phyloP scores from a whole-genome alignment of 2,329 filamentous ascomycete genomes.

The Leptoxyphium fumago region DNA sequence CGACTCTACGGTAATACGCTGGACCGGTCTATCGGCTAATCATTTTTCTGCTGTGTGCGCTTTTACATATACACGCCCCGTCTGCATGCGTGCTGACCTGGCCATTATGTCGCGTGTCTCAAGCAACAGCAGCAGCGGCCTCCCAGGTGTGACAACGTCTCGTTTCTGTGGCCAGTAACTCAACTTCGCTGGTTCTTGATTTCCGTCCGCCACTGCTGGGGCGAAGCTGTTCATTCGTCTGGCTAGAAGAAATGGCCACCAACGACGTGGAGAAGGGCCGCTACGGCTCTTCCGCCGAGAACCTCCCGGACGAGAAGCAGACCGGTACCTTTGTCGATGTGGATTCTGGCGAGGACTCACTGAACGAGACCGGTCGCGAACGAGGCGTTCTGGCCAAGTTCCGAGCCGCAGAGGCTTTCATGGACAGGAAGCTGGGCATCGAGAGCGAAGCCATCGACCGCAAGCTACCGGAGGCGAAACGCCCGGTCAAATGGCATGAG shows the following conservation, averaged over 20 bases:
- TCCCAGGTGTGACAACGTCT: too few relatives aligned
- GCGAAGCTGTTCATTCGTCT: too few relatives aligned
- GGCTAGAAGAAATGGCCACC: background rate
- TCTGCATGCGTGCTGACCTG: too few relatives aligned
- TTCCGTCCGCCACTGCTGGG: too few relatives aligned
- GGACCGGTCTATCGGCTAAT: too few relatives aligned
- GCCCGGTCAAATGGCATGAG: constrained; percentile 25
- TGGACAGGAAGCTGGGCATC: constrained; percentile 32
- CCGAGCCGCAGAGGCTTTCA: constrained; percentile 24
- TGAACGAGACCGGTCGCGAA: constrained; percentile 5
- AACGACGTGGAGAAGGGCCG: background rate
- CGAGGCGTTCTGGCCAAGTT: constrained; percentile 19
- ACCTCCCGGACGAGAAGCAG: constrained; percentile 14
- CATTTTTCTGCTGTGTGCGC: too few relatives aligned
- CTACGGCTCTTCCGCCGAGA: background rate
- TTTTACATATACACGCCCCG: too few relatives aligned
- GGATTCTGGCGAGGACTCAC: constrained; percentile 7
- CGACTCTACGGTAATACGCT: too few relatives aligned
- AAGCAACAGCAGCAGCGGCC: too few relatives aligned
- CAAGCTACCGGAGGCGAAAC: constrained; percentile 29
- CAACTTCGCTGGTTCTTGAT: too few relatives aligned
- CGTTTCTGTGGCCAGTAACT: too few relatives aligned
- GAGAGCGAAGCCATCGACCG: constrained; percentile 35
- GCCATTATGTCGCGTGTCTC: too few relatives aligned
- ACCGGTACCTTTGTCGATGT: constrained; percentile 13